These are phyloP conservation scores for Pseudopyricularia cyperi DNA, from an alignment of 2,329 filamentous ascomycete genomes.

Conservation along the genomic window DNA sequence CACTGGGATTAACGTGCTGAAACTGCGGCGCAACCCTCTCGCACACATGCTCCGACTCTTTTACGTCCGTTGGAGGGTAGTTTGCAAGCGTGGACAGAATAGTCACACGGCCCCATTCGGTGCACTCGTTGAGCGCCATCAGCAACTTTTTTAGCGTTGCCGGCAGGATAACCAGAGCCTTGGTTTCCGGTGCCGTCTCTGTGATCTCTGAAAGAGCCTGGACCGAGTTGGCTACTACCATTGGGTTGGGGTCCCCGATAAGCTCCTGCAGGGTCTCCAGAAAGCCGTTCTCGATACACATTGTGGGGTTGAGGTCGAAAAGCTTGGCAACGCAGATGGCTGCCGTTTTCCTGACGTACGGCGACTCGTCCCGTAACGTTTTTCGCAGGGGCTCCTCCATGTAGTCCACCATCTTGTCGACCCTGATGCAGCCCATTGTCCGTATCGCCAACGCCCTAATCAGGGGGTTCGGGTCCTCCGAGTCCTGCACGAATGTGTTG, in stretches of 20 bases:
- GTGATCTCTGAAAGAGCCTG: conserved; percentile 84
- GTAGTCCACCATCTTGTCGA: conserved; percentile 99
- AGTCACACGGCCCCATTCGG: conserved; percentile 94
- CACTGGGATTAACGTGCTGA: conserved; percentile 94
- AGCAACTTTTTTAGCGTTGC: conserved; percentile 86
- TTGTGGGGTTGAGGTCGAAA: conserved; percentile 81
- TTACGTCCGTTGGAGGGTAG: conserved; percentile 75
- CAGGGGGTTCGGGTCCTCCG: conserved; percentile 93
- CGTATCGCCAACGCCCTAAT: conserved; percentile 89
- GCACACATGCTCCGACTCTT: conserved; percentile 96
- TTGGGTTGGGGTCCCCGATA: conserved; percentile 94
- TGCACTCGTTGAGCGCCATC: conserved; percentile 94
- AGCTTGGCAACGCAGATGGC: conserved; percentile 97
- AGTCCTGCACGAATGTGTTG: conserved; percentile 98
- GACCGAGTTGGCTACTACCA: conserved; percentile 97
- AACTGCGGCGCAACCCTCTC: conserved; percentile 94
- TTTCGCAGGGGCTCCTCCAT: conserved; percentile 98
- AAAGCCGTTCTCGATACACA: conserved; percentile 96
- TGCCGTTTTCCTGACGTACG: conserved; percentile 95
- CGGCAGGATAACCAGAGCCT: conserved; percentile 70
- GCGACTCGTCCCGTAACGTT: conserved; percentile 91
- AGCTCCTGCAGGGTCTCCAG: conserved; percentile 86
- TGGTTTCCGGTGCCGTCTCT: conserved; percentile 82
- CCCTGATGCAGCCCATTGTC: conserved; percentile 96
- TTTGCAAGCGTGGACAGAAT: conserved; percentile 82